Percentiles rank a stretch among this genome's conserved stretches.
Conservation (phyloP, 2,329 filamentous ascomycete species). For the Graphilbum sp. region DNA sequence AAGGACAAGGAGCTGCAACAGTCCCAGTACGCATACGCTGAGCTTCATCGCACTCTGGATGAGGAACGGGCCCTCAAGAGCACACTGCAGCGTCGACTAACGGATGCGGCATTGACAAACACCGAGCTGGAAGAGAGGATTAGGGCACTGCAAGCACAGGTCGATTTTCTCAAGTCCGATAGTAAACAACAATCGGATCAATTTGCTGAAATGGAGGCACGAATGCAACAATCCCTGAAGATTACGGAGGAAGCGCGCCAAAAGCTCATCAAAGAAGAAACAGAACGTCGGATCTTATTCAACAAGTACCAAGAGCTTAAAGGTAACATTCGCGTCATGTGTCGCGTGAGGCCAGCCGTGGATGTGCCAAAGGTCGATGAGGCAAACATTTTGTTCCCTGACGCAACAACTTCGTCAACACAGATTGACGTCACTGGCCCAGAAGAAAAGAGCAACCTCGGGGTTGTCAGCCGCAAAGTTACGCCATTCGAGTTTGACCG, state of each 20-base stretch:
- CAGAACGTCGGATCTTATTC: slow-evolving; percentile 75
- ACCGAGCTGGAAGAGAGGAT: slow-evolving; percentile 58
- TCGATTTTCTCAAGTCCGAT: slow-evolving; percentile 80
- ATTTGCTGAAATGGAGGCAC: slow-evolving; percentile 65
- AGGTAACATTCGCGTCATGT: slow-evolving; percentile 97
- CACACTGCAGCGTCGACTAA: slow-evolving; percentile 32
- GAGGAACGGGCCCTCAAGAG: slow-evolving; percentile 49
- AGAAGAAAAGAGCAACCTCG: slow-evolving; percentile 70
- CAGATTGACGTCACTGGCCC: slow-evolving; percentile 74
- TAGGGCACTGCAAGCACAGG: slow-evolving; percentile 61
- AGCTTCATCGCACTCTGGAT: slow-evolving; percentile 32
- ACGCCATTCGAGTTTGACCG: slow-evolving; percentile 85
- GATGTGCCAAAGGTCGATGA: slow-evolving; percentile 41
- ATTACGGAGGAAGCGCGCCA: slow-evolving; percentile 55
- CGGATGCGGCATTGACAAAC: slow-evolving; percentile 43
- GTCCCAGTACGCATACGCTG: slow-evolving; percentile 27
- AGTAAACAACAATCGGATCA: slow-evolving; percentile 77
- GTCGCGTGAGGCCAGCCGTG: slow-evolving; percentile 68
- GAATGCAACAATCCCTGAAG: slow-evolving; percentile 61
- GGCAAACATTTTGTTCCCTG: slow-evolving; percentile 63
- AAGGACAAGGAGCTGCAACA: slow-evolving; percentile 40
- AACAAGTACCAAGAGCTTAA: slow-evolving; percentile 97
- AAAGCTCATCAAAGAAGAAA: slow-evolving; percentile 83
- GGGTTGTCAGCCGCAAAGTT: slow-evolving; percentile 57
- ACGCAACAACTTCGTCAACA: slow-evolving; percentile 70